Conservation (phyloP, 2,329 filamentous ascomycete genomes). For the Furcasterigmium furcatum region DNA sequence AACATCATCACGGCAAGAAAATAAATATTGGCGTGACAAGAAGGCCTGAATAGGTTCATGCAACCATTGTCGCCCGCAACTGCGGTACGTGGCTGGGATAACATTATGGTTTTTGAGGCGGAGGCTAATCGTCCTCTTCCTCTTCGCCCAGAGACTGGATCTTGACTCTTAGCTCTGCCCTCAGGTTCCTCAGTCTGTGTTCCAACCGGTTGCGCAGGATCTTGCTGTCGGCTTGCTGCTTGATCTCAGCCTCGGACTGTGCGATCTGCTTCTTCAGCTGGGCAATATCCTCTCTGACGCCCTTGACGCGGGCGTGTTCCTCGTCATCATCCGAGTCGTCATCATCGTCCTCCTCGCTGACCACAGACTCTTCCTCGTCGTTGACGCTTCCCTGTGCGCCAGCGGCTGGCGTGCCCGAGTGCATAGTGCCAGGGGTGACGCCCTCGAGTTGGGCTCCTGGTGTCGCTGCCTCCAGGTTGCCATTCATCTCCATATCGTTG, state of each 20-base stretch:
- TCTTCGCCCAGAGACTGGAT: constrained; percentile 35
- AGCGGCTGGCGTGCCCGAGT: constrained; percentile 40
- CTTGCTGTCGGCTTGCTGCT: constrained; percentile 32
- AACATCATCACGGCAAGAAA: background rate
- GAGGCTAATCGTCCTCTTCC: constrained; percentile 14
- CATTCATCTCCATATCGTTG: constrained; percentile 41
- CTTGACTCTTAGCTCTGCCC: constrained; percentile 41
- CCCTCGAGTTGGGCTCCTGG: constrained; percentile 38
- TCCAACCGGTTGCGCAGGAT: constrained; percentile 49
- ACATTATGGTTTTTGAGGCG: too few species aligned
- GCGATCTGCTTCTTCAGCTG: constrained; percentile 49
- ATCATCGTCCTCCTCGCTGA: constrained; percentile 43
- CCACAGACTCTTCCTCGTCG: constrained; percentile 41
- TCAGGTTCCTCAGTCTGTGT: constrained; percentile 44
- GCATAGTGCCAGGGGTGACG: constrained; percentile 39
- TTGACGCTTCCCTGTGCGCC: constrained; percentile 41
- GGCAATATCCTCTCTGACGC: constrained; percentile 52
- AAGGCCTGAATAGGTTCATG: too few species aligned
- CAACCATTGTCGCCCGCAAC: too few species aligned
- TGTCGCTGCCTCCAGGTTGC: constrained; percentile 31
- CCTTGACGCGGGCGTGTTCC: constrained; percentile 45
- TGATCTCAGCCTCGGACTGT: constrained; percentile 39
- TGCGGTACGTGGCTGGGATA: too few species aligned
- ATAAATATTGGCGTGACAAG: background rate
- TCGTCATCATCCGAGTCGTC: constrained; percentile 53